Evolutionary conservation across 192 early-diverging fungal species (phyloP), one percentile per base, ranked within the genome.

Genomic region (Coemansia sp.): DNA sequence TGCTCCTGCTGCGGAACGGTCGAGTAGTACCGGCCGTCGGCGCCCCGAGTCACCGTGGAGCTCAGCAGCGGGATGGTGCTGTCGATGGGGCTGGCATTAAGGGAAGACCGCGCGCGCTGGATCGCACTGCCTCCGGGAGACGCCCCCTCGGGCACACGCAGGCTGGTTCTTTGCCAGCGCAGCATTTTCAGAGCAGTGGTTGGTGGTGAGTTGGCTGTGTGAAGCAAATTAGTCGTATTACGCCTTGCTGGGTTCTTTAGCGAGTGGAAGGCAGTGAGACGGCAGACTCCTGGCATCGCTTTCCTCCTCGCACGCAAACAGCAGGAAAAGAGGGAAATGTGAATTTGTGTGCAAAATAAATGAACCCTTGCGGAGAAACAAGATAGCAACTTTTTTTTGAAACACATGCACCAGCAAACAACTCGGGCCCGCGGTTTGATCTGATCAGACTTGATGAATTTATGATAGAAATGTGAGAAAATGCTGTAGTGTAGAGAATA

Each of bases 11-110:
- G 54, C 22, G 31, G 62, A 25, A 45, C 31, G 1, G 62, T 71
- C 65, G 75, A 67, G 54, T 78, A 78, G 64, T 64, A 77, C 21
- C 74, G 28, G 4, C 74, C 64, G 16, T 71, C 54, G 47, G 47
- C 23, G 2, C 60, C 71, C 5, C 58, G 64, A 21, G 45, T 27
- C n/a, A 57, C 58, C 11, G 66, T 55, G 10, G 43, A 31, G 7
- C 19, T 42, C 18, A 57, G 19, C 0, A 57, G 25, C 8, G 55
- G 42, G 16, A 31, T 12, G 3, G 35, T 11, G 4, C 4, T 25
- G 28, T 44, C 28, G 11, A 27, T 16, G 16, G 55, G 42, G 55
- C 55, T 11, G 11, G 35, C 5, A 16, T 21, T 10, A n/a, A 12
- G 4, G 28, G 42, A 2, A 14, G 42, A 14, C 18, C 4, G 14